These are phyloP conservation scores for Nicotiana undulata DNA, from an alignment of 257 asterid genomes.

Conservation along the genomic window DNA sequence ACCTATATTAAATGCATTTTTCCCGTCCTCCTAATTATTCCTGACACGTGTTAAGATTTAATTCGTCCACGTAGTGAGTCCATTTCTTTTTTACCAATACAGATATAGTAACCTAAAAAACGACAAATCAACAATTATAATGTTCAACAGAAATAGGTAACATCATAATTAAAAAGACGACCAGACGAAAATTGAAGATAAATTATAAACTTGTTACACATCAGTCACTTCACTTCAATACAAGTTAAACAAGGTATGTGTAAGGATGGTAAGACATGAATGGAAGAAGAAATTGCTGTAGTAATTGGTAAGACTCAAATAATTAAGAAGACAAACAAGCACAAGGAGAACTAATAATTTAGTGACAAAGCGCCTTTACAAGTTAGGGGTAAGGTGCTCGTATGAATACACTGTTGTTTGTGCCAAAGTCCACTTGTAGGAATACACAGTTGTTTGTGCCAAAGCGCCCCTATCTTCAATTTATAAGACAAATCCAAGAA, in stretches of 20 bases:
- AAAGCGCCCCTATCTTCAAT: not conserved
- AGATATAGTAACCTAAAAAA: no score
- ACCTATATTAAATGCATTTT: no score
- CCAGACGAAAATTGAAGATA: not conserved
- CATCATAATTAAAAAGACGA: not conserved
- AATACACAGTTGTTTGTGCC: no score
- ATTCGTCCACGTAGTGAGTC: no score
- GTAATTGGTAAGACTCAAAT: not conserved
- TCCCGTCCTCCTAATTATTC: no score
- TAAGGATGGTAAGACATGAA: not conserved
- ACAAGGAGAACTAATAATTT: not conserved
- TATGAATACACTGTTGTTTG: no score
- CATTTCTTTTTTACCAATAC: no score
- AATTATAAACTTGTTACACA: not conserved
- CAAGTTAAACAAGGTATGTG: not conserved
- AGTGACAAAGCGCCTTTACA: no score
- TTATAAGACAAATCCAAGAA: not conserved
- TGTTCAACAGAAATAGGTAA: no score
- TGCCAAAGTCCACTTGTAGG: fast-evolving
- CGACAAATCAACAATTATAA: no score
- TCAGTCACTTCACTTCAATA: not conserved
- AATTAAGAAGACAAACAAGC: not conserved
- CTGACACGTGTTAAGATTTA: no score
- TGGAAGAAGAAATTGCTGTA: not conserved
- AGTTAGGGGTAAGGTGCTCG: no score